A percentile compares a stretch with the other conserved stretches of the same genome.
Conservation (phyloP, 345 rosid species). For the Rhizophora apiculata region DNA sequence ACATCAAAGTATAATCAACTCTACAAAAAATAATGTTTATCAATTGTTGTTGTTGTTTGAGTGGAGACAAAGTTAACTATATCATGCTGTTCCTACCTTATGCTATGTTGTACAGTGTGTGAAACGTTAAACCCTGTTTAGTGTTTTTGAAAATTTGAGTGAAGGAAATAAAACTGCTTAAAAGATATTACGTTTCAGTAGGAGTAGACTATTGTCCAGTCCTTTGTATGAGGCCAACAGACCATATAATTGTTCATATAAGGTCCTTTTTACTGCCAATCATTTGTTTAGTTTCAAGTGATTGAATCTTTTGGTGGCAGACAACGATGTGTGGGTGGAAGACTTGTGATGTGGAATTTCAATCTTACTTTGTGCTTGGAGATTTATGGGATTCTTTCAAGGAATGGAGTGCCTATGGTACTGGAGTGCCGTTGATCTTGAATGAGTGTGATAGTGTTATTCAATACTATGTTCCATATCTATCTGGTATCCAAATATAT, state of each 20-base stretch:
- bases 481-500: constrained; percentile 50
- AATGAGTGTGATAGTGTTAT: constrained; percentile 30
- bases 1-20: neutral
- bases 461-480: constrained; percentile 49
- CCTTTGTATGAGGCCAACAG: neutral
- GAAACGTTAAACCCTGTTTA: neutral
- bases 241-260: neutral
- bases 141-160: neutral
- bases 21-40: neutral
- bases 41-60: neutral
- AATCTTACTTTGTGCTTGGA: constrained; percentile 22
- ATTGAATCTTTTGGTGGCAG: constrained; percentile 22
- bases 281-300: neutral
- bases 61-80: neutral
- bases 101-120: neutral
- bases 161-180: neutral
- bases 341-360: constrained; percentile 34
- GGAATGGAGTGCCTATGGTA: constrained; percentile 56
- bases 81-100: neutral
- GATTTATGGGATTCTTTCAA: constrained; percentile 47
- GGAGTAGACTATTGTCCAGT: neutral
- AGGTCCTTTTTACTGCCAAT: neutral
- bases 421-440: constrained; percentile 41
- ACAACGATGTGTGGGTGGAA: constrained; percentile 36
- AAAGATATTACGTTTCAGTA: neutral